Base-by-base conservation (phyloP, 352 stramenopile genomes). In the Globisporangium emineosum region DNA sequence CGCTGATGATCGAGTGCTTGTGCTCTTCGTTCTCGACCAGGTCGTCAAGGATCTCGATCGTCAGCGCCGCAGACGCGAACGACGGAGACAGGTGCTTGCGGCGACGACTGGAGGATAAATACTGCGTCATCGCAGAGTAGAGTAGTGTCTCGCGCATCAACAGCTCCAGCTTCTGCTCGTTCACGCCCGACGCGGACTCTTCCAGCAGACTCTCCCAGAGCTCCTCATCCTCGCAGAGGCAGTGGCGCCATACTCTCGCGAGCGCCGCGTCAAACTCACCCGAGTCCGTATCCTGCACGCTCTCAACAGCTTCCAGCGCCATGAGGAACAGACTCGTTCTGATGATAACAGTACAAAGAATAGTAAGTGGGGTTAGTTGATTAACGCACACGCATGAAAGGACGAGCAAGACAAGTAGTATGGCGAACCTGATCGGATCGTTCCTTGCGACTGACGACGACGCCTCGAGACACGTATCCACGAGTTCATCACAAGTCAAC, bases 101-200 rank as follows among this genome's bases (percentile, higher is more conserved):
- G 35, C 69, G 40, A 69, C 27, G 30, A 21, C 17, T 47, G 17
- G 51, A 35, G 52, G 70, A 70, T 33, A 64, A 58, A 70, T 89
- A 87, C 54, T 85, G 73, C 52, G 74, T 76, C 73, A 86, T 88
- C 8, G 66, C 72, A 49, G 78, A 66, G 66, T 83, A 94, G 25
- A 94, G 61, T 51, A 94, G 66, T n/a, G 82, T 90, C 60, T 77
- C 60, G 40, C 79, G 77, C 83, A 94, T 94, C 25, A 86, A 56
- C 9, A 60, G 62, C 64, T 91, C 86, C 6, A 88, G 43, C 33
- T 78, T 77, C 13, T 85, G 72, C 17, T 94, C 86, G 60, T 90
- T 91, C 13, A 84, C 74, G 45, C 77, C 71, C 3, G 74, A 72
- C 12, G 69, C 66, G 27, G 83, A 82, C 54, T 90, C 82, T 3